A percentile compares a stretch with the other conserved stretches of the same genome.
Evolutionary conservation across 768 basidiomycete genomes (phyloP).

Genomic region (Mycena filopes): DNA sequence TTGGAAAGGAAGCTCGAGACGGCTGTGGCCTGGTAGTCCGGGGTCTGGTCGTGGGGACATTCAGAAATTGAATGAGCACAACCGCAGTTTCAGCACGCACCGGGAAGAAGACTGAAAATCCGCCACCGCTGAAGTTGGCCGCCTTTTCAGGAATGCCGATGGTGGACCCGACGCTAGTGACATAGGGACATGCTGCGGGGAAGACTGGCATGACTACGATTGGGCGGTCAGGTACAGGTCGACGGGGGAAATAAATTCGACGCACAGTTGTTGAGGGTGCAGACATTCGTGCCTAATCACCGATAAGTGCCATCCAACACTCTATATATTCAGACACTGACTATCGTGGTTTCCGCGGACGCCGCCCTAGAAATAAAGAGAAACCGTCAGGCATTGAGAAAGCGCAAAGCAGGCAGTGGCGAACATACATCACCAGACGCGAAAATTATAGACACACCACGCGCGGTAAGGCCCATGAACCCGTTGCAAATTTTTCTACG

Average conservation of each 20-base stretch:
- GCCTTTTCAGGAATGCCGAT: constrained; percentile 19
- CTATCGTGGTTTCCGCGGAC: no score
- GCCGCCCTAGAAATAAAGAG: no score
- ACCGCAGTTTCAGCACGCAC: constrained; percentile 8
- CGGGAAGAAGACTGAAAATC: constrained; percentile 53
- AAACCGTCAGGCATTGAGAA: no score
- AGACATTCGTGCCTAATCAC: no score
- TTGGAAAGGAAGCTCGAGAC: constrained; percentile 41
- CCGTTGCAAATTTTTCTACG: not conserved
- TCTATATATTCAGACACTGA: no score
- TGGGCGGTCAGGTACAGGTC: constrained; percentile 16
- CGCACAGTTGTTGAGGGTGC: no score
- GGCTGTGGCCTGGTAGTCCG: constrained; percentile 44
- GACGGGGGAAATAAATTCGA: no score
- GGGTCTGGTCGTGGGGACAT: constrained; percentile 31
- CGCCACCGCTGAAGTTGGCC: constrained; percentile 43
- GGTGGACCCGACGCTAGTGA: constrained; percentile 25
- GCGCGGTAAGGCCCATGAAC: no score
- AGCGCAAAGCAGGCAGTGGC: no score
- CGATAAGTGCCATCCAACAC: no score
- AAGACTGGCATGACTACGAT: constrained; percentile 44
- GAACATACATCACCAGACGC: no score
- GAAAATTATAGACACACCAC: no score
- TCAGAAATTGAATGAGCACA: constrained; percentile 2
- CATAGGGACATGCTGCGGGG: constrained; percentile 27